Base-by-base conservation (phyloP, 1,139 yeast genomes). In the Pichia sp. region DNA sequence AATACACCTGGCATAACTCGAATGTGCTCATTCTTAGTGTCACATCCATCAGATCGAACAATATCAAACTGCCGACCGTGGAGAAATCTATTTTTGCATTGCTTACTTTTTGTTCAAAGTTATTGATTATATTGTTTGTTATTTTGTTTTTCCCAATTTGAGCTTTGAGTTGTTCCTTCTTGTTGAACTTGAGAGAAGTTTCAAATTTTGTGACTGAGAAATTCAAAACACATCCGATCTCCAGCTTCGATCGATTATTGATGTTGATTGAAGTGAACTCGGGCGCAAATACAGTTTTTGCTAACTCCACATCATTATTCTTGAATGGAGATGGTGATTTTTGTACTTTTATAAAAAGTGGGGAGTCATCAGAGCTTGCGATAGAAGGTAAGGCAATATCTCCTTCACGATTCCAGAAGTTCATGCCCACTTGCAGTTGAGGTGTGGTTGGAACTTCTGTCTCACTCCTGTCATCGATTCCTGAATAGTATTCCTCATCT, bases 21-120 rank as follows among this genome's bases (percentile, higher is more conserved):
- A 78, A 76, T 8, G 63, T 66, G 6, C 30, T 47, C 0, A 75
- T 77, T 57, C 74, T 74, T 10, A 76, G 65, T 42, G 75, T 58
- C 7, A 43, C 65, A 29, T 75, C 73, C 53, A 79, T 64, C 42
- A 65, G 66, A 61, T 80, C 85, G 66, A 80, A 79, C 13, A 78
- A 57, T 4, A 74, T 62, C 40, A 77, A 60, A 3, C 60, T 61
- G 0, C 76, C 75, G 5, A 71, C 56, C 16, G 59, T 60, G 3
- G 62, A 57, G 30, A 66, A 55, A 38, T 69, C 64, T 8, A 69
- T 50, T 2, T 61, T 42, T 8, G 52, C 64, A 30, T 50, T 48
- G 8, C 57, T 53, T 15, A 57, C 29, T 3, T 54, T 54, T 10
- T 47, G 31, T 43, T 62, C 59, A 36, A 65, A 59, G 15, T 56